phyloP scores from a whole-genome alignment of 495 filamentous ascomycete genomes.

The Penicillium taxi region DNA sequence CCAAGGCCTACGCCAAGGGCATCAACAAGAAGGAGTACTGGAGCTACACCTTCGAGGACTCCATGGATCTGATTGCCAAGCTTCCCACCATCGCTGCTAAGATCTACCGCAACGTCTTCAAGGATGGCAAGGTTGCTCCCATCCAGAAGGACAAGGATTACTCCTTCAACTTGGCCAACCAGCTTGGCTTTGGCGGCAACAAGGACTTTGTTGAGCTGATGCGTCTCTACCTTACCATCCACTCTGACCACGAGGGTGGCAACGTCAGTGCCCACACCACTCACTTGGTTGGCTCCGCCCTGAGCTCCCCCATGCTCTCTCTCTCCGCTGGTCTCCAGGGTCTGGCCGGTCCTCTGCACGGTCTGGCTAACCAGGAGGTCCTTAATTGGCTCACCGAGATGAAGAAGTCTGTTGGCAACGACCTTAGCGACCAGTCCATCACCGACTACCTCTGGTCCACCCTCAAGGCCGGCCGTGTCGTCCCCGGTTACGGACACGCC shows the following conservation, averaged over 20 bases:
- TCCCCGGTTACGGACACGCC: conserved; percentile 96
- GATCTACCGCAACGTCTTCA: conserved; percentile 99
- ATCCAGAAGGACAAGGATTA: conserved; percentile 99
- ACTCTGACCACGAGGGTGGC: conserved; percentile 98
- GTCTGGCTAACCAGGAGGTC: conserved; percentile 98
- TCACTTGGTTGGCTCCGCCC: conserved; percentile 91
- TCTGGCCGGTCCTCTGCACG: conserved; percentile 95
- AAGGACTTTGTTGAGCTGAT: conserved; percentile 96
- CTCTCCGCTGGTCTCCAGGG: conserved; percentile 94
- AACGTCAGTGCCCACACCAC: conserved; percentile 98
- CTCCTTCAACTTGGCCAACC: conserved; percentile 96
- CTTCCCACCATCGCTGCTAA: conserved; percentile 93
- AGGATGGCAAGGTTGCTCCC: conserved; percentile 93
- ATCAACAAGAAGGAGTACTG: conserved; percentile 99
- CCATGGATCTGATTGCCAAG: conserved; percentile 99
- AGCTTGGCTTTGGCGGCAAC: conserved; percentile 92
- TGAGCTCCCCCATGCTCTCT: conserved; percentile 95
- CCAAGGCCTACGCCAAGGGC: conserved; percentile 96
- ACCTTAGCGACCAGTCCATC: conserved; percentile 90
- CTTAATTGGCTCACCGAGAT: conserved; percentile 98
- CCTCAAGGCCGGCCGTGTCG: conserved; percentile 88
- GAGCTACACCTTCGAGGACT: conserved; percentile 98
- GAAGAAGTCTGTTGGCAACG: conserved; percentile 91
- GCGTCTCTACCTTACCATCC: conserved; percentile 97
- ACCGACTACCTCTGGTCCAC: conserved; percentile 97